Conservation (phyloP, 2,329 filamentous ascomycete genomes). For the Paraconiothyrium brasiliense region DNA sequence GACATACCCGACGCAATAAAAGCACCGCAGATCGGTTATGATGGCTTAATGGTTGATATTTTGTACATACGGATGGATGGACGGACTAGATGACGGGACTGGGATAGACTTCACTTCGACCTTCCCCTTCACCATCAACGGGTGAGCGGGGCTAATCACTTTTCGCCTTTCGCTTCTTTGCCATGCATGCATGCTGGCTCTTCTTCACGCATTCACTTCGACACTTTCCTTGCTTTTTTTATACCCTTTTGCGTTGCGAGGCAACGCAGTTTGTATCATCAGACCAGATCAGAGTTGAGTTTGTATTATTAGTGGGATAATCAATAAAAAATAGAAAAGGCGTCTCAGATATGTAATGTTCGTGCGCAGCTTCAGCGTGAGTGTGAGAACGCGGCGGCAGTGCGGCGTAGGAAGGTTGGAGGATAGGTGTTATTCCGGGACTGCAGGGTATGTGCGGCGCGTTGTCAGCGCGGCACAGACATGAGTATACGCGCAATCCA, state of each 20-base stretch:
- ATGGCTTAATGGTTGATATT: conserved; percentile 19
- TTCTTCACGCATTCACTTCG: conserved; percentile 3
- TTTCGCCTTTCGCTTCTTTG: background rate
- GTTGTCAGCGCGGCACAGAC: too few species aligned
- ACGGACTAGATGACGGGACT: background rate
- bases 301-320: conserved; percentile 8
- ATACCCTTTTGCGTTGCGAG: conserved; percentile 1
- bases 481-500: too few species aligned
- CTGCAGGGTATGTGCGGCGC: too few species aligned
- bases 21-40: background rate
- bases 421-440: too few species aligned
- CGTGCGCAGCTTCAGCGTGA: background rate
- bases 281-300: background rate
- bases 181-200: background rate
- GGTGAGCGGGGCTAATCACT: conserved; percentile 7
- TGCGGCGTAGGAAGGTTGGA: too few species aligned
- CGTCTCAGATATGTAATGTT: background rate
- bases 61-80: conserved; percentile 7
- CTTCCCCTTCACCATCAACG: background rate
- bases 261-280: background rate
- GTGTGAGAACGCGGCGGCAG: too few species aligned
- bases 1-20: background rate
- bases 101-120: conserved; percentile 12
- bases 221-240: conserved; percentile 9
- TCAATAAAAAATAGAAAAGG: conserved; percentile 1